phyloP scores from a whole-genome alignment of 192 early-diverging fungal species.

The Coemansia sp. region DNA sequence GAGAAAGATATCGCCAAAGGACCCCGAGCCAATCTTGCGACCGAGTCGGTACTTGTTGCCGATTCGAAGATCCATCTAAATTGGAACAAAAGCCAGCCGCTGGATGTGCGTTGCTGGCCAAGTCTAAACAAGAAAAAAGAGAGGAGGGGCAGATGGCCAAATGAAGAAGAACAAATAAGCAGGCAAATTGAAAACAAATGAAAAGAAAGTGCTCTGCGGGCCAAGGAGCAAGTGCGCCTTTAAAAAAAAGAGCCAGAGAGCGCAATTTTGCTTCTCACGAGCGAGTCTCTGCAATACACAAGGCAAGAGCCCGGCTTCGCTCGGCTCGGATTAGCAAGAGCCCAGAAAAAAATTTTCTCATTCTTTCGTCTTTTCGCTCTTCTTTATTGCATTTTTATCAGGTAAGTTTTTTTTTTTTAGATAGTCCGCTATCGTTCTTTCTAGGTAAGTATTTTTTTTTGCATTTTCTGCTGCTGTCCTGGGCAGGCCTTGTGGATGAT shows the following conservation, averaged over 20 bases:
- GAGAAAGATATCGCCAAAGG: constrained; percentile 97
- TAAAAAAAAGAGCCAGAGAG: constrained; percentile 3
- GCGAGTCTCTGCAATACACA: no score
- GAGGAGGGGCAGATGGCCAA: not conserved
- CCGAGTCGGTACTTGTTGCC: constrained; percentile 94
- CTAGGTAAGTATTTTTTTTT: not conserved
- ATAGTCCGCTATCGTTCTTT: no score
- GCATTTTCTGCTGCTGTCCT: no score
- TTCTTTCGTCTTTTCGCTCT: not conserved
- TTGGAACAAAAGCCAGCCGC: constrained; percentile 9
- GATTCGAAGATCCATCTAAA: constrained; percentile 75
- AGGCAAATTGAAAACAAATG: constrained; percentile 11
- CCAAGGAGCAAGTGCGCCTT: constrained; percentile 10
- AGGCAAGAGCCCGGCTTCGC: not conserved
- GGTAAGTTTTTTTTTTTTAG: no score
- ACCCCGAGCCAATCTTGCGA: constrained; percentile 94
- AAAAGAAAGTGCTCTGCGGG: constrained; percentile 4
- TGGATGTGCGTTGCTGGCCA: constrained; percentile 15
- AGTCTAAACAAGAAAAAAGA: constrained; percentile 4
- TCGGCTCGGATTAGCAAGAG: constrained; percentile 2
- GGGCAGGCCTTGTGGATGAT: constrained; percentile 29
- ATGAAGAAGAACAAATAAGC: constrained; percentile 1
- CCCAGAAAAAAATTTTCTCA: constrained; percentile 3
- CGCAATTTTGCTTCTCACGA: not conserved
- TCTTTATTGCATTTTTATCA: not conserved